phyloP scores from a whole-genome alignment of 2,329 filamentous ascomycete species.

The Emergomyces orientalis region DNA sequence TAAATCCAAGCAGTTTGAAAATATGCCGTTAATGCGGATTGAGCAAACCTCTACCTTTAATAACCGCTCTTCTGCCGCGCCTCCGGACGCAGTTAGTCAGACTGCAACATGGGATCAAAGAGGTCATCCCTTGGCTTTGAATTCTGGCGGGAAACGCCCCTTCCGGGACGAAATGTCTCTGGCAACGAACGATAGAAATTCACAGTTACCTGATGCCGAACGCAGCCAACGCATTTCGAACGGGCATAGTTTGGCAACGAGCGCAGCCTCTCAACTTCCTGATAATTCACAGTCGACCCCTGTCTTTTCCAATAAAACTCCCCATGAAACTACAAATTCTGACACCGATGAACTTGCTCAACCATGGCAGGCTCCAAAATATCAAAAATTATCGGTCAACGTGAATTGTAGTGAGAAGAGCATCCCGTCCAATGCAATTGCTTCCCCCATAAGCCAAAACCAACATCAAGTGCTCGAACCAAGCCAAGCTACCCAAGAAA shows the following conservation, averaged over 20 bases:
- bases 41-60: not conserved
- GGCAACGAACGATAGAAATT: not conserved
- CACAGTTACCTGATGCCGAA: too few species aligned
- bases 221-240: not conserved
- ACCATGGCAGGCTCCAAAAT: not conserved
- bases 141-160: not conserved
- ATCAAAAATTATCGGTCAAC: not conserved
- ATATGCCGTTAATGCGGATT: not conserved
- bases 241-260: not conserved
- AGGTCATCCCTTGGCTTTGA: not conserved
- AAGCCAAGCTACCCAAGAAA: not conserved
- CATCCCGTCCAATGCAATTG: not conserved
- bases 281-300: not conserved
- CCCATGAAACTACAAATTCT: not conserved
- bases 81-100: not conserved
- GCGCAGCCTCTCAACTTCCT: too few species aligned
- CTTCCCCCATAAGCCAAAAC: too few species aligned
- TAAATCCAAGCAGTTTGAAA: not conserved
- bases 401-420: not conserved
- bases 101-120: not conserved
- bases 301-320: not conserved
- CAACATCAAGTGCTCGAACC: not conserved
- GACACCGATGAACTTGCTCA: constrained; percentile 2
- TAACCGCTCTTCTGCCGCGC: too few species aligned
- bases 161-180: not conserved